Base-by-base conservation (phyloP, 495 filamentous ascomycete genomes). In the Lasiosphaeria miniovina region DNA sequence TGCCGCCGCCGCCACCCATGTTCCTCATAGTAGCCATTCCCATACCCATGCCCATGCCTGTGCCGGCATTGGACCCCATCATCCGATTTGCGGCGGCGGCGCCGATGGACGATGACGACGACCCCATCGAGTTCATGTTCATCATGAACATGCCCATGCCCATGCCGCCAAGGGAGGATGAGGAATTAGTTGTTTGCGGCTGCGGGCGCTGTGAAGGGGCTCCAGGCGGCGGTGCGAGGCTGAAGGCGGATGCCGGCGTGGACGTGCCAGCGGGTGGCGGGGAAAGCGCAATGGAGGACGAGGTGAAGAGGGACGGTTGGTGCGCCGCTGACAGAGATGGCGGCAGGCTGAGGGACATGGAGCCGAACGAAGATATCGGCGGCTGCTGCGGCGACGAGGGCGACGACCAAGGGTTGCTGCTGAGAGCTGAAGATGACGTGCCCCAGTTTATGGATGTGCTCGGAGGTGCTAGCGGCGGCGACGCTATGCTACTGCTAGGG, bases 211-310 rank as follows among this genome's bases (percentile, higher is more conserved):
- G 60, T 11, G 62, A 57, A 6, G 60, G n/a, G 32, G 63, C 59
- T 10, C 71, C 69, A 1, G 75, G 72, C 1, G 74, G 76, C n/a
- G 74, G 78, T 0, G 74, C 68, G 34, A 75, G 64, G 52, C 71
- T 76, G 60, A 81, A 80, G 1, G 68, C 66, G 0, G 73, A 72
- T 3, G 51, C 38, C 0, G 24, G 24, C 24, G 41, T 15, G 4
- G 49, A 45, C 3, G 48, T 53, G 14, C 59, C 61, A 3, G 58
- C 59, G 0, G 75, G 70, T 3, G 80, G 81, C 1, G 81, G 80
- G 0, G 81, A 75, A 0, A 82, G 69, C 4, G 79, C 78, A 57
- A 82, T 82, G 4, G 76, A 76, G 1, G 77, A 58, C 24, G 55
- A 58, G 10, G 61, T 32, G 4, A 52, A 7, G 49, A 66, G 64